Evolutionary conservation across 257 asterid species (phyloP), one percentile per base, ranked within the genome.

Genomic region (Haberlea rhodopensis): DNA sequence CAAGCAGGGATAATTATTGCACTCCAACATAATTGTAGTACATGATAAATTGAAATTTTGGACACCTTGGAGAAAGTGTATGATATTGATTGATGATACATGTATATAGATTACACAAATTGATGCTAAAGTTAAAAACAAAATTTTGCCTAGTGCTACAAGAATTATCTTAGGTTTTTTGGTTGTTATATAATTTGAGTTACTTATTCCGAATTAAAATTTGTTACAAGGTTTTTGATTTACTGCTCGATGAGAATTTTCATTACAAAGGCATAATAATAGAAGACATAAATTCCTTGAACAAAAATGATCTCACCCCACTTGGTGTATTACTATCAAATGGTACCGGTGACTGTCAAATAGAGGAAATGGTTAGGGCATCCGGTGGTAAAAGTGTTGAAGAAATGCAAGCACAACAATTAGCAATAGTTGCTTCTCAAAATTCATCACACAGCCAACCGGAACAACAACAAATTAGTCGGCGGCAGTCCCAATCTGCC

Each of bases 281-380:
- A 76, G 86, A 76, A 20, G 23, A n/a, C n/a, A n/a, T 86, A 75
- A 79, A 76, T 71, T 28, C 68, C 20, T 65, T 72, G 74, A 79
- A 81, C 77, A 74, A 70, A 67, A 65, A 43, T n/a, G 75, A 79
- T 22, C 75, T 72, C 26, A 76, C 90, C 5, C 80, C 90, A 40
- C 68, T 81, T 9, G 90, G 77, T 57, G 65, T 68, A n/a, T 62
- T 79, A 55, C 6, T 20, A 52, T 60, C 66, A 25, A 69, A 78
- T 56, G 84, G 78, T 0, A n/a, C n/a, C n/a, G 86, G 81, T 0
- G 88, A 84, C 46, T 4, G 5, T 1, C 87, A 80, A 9, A 79
- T 86, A 21, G 81, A 78, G 23, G 75, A 78, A 46, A 81, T 84
- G 68, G 78, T 78, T 1, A 49, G 67, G 51, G 64, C 29, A 59